Percentiles rank a stretch among this genome's conserved stretches.
Conservation (phyloP, 371 early-diverging fungal species). For the Lichtheimia ramosa region DNA sequence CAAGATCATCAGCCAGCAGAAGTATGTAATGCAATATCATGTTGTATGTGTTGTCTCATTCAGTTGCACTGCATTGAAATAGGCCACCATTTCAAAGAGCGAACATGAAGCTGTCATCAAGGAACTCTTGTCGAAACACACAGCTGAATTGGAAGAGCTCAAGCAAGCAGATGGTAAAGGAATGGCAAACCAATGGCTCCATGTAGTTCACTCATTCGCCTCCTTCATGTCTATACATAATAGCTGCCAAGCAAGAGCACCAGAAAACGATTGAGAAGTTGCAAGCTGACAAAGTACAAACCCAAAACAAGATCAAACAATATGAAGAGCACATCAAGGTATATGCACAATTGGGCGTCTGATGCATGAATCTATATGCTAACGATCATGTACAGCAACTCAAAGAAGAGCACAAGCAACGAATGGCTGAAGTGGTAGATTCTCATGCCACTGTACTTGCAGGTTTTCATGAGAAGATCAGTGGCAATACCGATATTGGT, state of each 20-base stretch:
- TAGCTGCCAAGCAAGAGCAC: not conserved
- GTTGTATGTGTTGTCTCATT: no score
- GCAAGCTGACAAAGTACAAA: conserved; percentile 2
- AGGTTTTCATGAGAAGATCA: conserved; percentile 7
- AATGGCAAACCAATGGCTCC: not conserved
- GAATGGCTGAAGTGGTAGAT: conserved; percentile 1
- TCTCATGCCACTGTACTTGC: conserved; percentile 8
- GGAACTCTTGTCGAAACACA: conserved; percentile 1
- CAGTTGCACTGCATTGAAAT: not conserved
- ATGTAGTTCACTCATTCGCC: not conserved
- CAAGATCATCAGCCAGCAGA: not conserved
- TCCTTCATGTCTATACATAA: not conserved
- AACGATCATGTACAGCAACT: not conserved
- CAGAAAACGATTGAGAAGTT: conserved; percentile 1
- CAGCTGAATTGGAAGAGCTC: not conserved
- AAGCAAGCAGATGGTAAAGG: not conserved
- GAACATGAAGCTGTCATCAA: conserved; percentile 5
- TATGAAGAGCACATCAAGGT: not conserved
- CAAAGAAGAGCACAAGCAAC: conserved; percentile 5
- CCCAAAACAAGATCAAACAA: not conserved
- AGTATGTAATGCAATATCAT: not conserved
- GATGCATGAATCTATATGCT: not conserved
- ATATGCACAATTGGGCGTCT: not conserved
- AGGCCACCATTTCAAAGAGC: not conserved
- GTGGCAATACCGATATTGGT: not conserved